Evolutionary conservation across 148 eudicot species (phyloP).

Genomic region (Amaranthus palmeri): DNA sequence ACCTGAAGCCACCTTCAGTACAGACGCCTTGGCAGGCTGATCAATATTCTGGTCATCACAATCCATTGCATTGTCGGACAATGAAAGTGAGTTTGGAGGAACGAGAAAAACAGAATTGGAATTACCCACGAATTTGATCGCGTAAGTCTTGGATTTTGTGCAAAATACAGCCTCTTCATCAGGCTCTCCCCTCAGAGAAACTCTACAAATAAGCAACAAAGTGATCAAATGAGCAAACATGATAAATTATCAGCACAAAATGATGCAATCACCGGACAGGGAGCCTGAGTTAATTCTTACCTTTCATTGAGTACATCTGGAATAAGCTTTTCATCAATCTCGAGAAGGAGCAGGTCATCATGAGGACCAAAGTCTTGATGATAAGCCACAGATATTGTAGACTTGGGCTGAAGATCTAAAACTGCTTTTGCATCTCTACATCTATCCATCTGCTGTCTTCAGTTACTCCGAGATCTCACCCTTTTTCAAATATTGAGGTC

Average conservation of each 20-base stretch:
- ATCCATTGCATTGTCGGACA: constrained; percentile 29
- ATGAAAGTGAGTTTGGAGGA: constrained; percentile 43
- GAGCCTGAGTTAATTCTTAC: constrained; percentile 23
- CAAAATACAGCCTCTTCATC: constrained; percentile 93
- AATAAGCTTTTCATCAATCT: constrained; percentile 86
- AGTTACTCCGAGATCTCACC: not conserved
- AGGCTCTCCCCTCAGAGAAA: constrained; percentile 72
- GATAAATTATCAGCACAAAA: not conserved
- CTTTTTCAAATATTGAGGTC: not conserved
- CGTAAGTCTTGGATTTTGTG: constrained; percentile 75
- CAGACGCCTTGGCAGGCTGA: constrained; percentile 38
- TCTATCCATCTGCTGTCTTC: constrained; percentile 27
- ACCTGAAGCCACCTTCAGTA: constrained; percentile 73
- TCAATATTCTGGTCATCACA: constrained; percentile 31
- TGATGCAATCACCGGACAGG: not conserved
- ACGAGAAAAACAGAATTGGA: constrained; percentile 82
- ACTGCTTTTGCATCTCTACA: constrained; percentile 69
- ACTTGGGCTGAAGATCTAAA: constrained; percentile 50
- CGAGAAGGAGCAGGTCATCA: constrained; percentile 74
- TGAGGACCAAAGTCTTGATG: constrained; percentile 77
- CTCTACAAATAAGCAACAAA: constrained; percentile 35
- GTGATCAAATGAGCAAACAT: not conserved
- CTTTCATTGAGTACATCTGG: constrained; percentile 68
- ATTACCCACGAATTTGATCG: constrained; percentile 79
- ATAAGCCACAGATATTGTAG: constrained; percentile 64